Percentiles rank a stretch among this genome's conserved stretches.
These are phyloP conservation scores for Mariannaea sp. DNA, from an alignment of 2,329 filamentous ascomycete species.

Conservation along the genomic window DNA sequence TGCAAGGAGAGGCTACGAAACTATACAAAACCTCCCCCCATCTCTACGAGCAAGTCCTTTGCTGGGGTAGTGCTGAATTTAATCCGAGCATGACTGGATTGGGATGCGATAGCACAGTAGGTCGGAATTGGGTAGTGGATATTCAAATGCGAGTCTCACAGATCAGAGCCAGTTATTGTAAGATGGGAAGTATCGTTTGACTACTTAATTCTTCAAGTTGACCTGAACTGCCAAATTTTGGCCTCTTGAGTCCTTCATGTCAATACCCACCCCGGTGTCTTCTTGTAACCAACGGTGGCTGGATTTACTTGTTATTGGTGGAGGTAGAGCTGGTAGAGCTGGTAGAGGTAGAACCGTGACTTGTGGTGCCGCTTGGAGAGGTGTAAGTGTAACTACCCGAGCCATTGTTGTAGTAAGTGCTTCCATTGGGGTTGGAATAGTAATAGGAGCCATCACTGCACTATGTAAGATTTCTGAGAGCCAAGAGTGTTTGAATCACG, in stretches of 20 bases:
- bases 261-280: too few species aligned
- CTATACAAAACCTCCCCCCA: too few species aligned
- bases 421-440: constrained; percentile 71
- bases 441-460: constrained; percentile 70
- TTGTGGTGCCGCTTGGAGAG: constrained; percentile 50
- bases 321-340: constrained; percentile 11
- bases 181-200: too few species aligned
- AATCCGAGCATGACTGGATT: not conserved
- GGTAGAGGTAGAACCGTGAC: too few species aligned
- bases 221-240: too few species aligned
- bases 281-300: not conserved
- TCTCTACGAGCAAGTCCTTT: too few species aligned
- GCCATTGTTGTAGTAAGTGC: constrained; percentile 70
- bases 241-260: too few species aligned
- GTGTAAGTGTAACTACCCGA: constrained; percentile 65
- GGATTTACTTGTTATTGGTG: constrained; percentile 22
- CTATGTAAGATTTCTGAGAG: not conserved
- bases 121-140: not conserved
- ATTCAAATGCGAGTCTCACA: too few species aligned
- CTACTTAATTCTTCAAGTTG: too few species aligned
- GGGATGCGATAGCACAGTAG: not conserved
- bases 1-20: not conserved
- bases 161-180: too few species aligned
- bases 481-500: too few species aligned
- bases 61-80: constrained; percentile 2